phyloP scores from a whole-genome alignment of 129 eudicot genomes.

The Lactuca sativa region DNA sequence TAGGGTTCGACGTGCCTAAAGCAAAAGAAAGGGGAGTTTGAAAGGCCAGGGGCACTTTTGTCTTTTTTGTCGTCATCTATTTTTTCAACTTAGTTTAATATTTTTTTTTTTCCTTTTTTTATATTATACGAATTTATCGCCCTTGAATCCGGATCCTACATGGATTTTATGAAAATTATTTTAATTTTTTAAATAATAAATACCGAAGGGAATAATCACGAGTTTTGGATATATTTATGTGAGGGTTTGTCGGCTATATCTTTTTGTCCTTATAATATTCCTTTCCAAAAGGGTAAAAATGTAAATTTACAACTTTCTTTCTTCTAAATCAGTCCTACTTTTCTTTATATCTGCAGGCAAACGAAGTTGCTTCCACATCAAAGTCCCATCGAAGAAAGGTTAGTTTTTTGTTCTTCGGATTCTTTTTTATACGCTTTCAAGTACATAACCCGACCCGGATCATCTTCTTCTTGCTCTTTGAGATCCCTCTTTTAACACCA shows the following conservation, averaged over 20 bases:
- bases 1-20: neutral
- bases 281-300: neutral
- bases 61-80: neutral
- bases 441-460: too few species aligned
- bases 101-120: neutral
- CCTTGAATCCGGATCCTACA: conserved; percentile 19
- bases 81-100: neutral
- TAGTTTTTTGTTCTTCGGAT: neutral
- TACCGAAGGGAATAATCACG: conserved; percentile 18
- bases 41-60: conserved; percentile 21
- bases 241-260: conserved; percentile 36
- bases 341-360: conserved; percentile 38
- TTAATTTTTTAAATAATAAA: neutral
- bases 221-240: conserved; percentile 20
- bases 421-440: too few species aligned
- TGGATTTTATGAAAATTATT: conserved; percentile 2
- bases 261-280: conserved; percentile 15
- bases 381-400: conserved; percentile 50
- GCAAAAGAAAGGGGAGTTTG: conserved; percentile 2
- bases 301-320: neutral
- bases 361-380: conserved; percentile 35
- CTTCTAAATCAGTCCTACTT: neutral
- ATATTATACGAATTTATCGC: neutral
- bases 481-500: too few species aligned
- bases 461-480: too few species aligned